Conservation (phyloP, 176 grass and related monocot genomes). For the Thalia dealbata region DNA sequence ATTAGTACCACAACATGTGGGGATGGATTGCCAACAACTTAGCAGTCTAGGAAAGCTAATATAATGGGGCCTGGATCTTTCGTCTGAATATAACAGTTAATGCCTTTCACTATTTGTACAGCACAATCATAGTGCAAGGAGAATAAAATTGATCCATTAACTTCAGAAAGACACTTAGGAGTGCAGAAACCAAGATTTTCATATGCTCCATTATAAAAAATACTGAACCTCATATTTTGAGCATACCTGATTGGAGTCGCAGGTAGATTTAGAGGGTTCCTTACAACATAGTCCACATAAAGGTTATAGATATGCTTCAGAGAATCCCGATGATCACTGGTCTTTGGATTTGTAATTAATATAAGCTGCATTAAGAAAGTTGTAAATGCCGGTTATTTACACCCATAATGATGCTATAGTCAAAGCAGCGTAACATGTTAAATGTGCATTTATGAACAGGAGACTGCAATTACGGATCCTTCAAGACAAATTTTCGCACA, state of each 20-base stretch:
- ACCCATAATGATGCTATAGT: neutral
- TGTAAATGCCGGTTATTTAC: neutral
- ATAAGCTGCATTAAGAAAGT: slow-evolving; percentile 58
- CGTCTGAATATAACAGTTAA: no score
- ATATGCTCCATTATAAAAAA: neutral
- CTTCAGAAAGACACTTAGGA: neutral
- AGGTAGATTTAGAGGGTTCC: slow-evolving; percentile 77
- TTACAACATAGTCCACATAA: slow-evolving; percentile 96
- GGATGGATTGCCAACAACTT: neutral
- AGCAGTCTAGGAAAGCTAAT: neutral
- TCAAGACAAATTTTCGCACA: neutral
- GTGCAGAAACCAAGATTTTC: neutral
- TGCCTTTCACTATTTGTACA: no score
- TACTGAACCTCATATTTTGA: neutral
- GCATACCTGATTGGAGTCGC: slow-evolving; percentile 76
- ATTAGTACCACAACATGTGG: no score
- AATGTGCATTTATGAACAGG: neutral
- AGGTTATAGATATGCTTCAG: slow-evolving; percentile 92
- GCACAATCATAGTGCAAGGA: neutral
- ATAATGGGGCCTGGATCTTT: no score
- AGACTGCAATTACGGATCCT: neutral
- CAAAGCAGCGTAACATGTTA: neutral
- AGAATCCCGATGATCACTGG: slow-evolving; percentile 66
- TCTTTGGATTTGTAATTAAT: slow-evolving; percentile 85
- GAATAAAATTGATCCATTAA: neutral